Conservation (phyloP, 2,329 filamentous ascomycete genomes). For the Torrubiella hemipterigena region DNA sequence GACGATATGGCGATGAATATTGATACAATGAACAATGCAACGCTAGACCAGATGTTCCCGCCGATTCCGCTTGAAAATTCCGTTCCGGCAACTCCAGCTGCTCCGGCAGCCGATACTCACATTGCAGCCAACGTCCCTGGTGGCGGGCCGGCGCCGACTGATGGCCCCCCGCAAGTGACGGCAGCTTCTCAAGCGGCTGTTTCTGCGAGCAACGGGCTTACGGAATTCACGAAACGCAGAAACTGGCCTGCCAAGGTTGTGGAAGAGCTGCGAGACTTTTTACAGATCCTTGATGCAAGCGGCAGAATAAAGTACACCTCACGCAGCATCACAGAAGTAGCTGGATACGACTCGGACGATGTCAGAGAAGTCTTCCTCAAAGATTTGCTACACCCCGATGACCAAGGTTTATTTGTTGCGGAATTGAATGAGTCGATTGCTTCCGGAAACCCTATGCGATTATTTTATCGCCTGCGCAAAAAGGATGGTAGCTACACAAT, state of each 20-base stretch:
- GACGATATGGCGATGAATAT: conserved; percentile 30
- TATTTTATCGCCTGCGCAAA: conserved; percentile 78
- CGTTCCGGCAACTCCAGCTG: too few relatives aligned
- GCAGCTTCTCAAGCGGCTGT: conserved; percentile 1
- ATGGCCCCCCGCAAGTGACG: conserved; percentile 18
- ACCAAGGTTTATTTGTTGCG: conserved; percentile 68
- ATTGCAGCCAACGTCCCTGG: conserved; percentile 21
- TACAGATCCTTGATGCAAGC: conserved; percentile 77
- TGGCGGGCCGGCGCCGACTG: conserved; percentile 27
- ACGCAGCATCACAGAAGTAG: conserved; percentile 60
- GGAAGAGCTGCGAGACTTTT: conserved; percentile 78
- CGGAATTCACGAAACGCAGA: conserved; percentile 47
- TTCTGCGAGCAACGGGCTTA: conserved; percentile 32
- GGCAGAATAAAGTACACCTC: conserved; percentile 81
- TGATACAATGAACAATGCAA: conserved; percentile 20
- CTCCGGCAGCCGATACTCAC: too few relatives aligned
- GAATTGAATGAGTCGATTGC: conserved; percentile 87
- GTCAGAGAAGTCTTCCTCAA: conserved; percentile 65
- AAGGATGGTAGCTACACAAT: conserved; percentile 63
- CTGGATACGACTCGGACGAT: conserved; percentile 61
- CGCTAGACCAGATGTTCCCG: conserved; percentile 10
- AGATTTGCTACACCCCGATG: conserved; percentile 77
- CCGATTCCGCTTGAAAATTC: conserved; percentile 4
- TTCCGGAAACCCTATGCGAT: conserved; percentile 63
- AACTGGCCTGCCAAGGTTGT: conserved; percentile 85